Conservation (phyloP, 192 early-diverging fungal genomes). For the Spizellomyces sp. region DNA sequence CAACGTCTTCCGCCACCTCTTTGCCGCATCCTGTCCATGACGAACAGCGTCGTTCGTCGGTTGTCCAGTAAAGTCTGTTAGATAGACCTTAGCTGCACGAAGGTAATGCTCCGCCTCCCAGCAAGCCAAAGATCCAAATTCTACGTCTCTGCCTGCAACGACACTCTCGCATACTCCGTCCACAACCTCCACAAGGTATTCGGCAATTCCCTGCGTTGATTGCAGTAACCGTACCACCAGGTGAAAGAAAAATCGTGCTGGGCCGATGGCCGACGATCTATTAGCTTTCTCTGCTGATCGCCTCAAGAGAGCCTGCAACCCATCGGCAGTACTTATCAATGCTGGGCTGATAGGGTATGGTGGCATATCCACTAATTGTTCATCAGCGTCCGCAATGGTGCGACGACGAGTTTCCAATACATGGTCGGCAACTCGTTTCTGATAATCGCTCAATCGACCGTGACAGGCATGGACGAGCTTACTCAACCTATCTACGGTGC, state of each 20-base stretch:
- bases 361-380: constrained; percentile 24
- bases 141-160: no score
- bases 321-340: constrained; percentile 37
- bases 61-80: no score
- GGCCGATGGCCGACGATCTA: no score
- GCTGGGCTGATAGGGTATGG: constrained; percentile 41
- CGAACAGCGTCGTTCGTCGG: constrained; percentile 12
- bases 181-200: no score
- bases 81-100: no score
- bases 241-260: no score
- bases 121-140: no score
- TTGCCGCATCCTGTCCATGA: constrained; percentile 16
- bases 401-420: constrained; percentile 30
- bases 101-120: no score
- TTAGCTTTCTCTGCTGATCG: no score
- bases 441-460: constrained; percentile 7
- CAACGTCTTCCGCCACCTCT: not conserved
- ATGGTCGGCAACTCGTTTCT: constrained; percentile 36
- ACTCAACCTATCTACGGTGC: constrained; percentile 60
- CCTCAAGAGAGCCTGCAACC: constrained; percentile 1
- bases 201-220: no score
- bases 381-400: constrained; percentile 15
- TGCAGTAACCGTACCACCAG: no score
- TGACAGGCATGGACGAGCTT: constrained; percentile 30
- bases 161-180: no score